These are phyloP conservation scores for Heritiera littoralis DNA, from an alignment of 345 rosid genomes.

Conservation along the genomic window DNA sequence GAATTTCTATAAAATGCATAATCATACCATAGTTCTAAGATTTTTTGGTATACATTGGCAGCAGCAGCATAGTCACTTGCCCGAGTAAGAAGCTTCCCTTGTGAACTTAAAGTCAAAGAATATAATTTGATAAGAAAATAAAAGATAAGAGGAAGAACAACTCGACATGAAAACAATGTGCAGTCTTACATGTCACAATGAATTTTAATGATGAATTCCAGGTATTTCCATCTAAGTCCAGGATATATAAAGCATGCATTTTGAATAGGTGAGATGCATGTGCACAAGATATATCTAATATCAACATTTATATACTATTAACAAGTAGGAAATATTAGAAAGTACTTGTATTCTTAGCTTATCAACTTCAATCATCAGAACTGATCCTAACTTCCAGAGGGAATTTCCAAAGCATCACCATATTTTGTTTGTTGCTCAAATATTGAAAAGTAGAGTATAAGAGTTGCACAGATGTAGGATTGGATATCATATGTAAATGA, in stretches of 20 bases:
- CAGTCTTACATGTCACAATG: background rate
- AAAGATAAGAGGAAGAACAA: slow-evolving; percentile 11
- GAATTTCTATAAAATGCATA: slow-evolving; percentile 11
- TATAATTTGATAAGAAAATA: slow-evolving; percentile 40
- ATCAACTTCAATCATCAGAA: slow-evolving; percentile 85
- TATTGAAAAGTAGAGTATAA: slow-evolving; percentile 82
- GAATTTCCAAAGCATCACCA: slow-evolving; percentile 76
- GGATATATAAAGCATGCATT: background rate
- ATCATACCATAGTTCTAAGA: slow-evolving; percentile 77
- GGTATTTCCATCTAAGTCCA: background rate
- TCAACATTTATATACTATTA: background rate
- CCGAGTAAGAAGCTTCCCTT: slow-evolving; percentile 88
- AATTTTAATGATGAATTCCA: background rate
- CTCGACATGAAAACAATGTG: background rate
- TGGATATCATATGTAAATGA: background rate
- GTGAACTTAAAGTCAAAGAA: slow-evolving; percentile 88
- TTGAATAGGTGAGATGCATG: background rate
- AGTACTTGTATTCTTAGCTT: slow-evolving; percentile 87
- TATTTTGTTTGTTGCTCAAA: slow-evolving; percentile 86
- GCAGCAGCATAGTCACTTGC: slow-evolving; percentile 72
- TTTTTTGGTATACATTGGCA: slow-evolving; percentile 60
- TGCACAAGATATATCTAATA: slow-evolving; percentile 2
- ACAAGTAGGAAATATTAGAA: slow-evolving; percentile 24
- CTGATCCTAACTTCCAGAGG: slow-evolving; percentile 86
- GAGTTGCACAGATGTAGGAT: slow-evolving; percentile 57